These are phyloP conservation scores for Sugiyamaella smithiae DNA, from an alignment of 805 yeast genomes.

Conservation along the genomic window DNA sequence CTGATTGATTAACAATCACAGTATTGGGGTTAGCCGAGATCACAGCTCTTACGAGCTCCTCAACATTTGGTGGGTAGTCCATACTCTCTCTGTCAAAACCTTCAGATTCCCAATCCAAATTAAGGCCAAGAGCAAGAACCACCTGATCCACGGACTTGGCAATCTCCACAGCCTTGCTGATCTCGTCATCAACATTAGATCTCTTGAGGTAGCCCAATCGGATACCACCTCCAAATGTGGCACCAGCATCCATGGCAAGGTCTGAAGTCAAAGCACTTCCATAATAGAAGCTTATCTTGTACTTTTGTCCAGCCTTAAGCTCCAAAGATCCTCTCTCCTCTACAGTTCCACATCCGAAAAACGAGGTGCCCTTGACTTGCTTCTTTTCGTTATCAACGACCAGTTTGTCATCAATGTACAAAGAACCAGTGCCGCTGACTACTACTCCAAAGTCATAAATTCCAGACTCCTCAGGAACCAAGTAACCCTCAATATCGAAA, in stretches of 20 bases:
- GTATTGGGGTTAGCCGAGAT: conserved; percentile 48
- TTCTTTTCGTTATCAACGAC: conserved; percentile 55
- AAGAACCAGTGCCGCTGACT: conserved; percentile 53
- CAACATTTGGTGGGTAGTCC: conserved; percentile 50
- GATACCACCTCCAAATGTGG: conserved; percentile 38
- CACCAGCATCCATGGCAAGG: conserved; percentile 12
- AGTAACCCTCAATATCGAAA: conserved; percentile 44
- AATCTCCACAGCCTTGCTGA: conserved; percentile 43
- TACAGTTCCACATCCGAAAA: conserved; percentile 54
- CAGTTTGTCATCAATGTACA: conserved; percentile 51
- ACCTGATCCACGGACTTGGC: conserved; percentile 55
- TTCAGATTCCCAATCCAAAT: conserved; percentile 58
- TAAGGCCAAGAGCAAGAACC: conserved; percentile 49
- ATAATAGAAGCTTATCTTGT: conserved; percentile 48
- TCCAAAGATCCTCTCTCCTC: conserved; percentile 44
- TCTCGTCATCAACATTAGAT: conserved; percentile 34
- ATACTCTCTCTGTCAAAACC: conserved; percentile 53
- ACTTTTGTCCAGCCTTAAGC: conserved; percentile 45
- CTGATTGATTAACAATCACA: conserved; percentile 55
- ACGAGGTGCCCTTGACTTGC: conserved; percentile 49
- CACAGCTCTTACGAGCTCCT: conserved; percentile 46
- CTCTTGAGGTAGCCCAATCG: conserved; percentile 35
- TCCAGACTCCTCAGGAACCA: conserved; percentile 47
- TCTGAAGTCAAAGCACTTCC: conserved; percentile 47
- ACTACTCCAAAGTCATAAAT: conserved; percentile 52